phyloP scores from a whole-genome alignment of 176 grass and related monocot species.

The Chloris gayana region DNA sequence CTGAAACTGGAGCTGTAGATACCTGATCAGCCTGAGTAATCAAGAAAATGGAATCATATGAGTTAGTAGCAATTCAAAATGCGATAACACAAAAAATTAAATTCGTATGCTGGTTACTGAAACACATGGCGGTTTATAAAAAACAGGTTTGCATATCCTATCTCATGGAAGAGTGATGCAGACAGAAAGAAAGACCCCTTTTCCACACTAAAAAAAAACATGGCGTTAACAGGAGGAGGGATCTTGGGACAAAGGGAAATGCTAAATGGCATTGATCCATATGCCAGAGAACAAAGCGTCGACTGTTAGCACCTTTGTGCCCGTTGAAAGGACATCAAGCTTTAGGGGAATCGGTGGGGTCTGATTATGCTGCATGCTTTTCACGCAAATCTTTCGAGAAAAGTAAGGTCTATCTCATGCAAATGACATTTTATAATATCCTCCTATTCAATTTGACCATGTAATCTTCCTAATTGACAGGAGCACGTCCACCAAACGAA shows the following conservation, averaged over 20 bases:
- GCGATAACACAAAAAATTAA: too few relatives aligned
- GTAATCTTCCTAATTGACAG: not conserved
- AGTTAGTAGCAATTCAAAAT: not conserved
- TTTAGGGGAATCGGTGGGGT: conserved; percentile 18
- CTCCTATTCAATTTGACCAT: not conserved
- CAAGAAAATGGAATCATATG: not conserved
- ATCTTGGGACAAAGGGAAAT: not conserved
- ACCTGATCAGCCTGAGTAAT: not conserved
- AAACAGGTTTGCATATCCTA: not conserved
- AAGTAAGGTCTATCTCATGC: not conserved
- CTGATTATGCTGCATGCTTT: not conserved
- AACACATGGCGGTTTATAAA: not conserved
- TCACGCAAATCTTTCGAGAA: not conserved
- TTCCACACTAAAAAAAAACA: not conserved
- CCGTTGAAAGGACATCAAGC: conserved; percentile 30
- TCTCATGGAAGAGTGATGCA: not conserved
- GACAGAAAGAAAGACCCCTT: not conserved
- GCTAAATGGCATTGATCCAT: conserved; percentile 7
- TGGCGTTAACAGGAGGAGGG: conserved; percentile 1
- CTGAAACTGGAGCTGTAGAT: conserved; percentile 6
- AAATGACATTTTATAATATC: conserved; percentile 17
- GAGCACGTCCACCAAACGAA: too few relatives aligned
- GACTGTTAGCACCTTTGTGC: conserved; percentile 22
- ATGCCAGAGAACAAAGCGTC: conserved; percentile 20
- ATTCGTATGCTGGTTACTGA: not conserved